Conservation (phyloP, 306 rosid species). For the Vigna angularis region DNA sequence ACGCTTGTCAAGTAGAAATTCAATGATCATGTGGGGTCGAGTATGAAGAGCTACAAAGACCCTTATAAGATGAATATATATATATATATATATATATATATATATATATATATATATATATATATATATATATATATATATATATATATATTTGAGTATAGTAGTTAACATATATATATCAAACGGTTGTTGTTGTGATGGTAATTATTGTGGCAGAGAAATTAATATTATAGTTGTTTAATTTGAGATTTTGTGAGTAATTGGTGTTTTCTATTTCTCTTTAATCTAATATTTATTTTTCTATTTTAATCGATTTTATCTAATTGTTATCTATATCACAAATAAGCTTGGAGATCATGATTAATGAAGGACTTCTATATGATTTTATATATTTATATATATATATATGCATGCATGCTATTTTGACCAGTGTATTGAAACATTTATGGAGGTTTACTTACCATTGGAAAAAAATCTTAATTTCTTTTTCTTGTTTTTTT, state of each 20-base stretch:
- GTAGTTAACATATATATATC: neutral
- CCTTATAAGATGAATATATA: neutral
- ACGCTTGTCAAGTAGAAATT: neutral
- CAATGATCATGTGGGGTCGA: neutral
- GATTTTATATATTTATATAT: neutral
- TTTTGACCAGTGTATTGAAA: too few species aligned
- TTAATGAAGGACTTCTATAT: neutral
- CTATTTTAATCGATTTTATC: neutral
- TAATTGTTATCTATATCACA: neutral
- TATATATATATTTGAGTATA: too few species aligned
- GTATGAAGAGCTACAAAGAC: neutral
- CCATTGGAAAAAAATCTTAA: too few species aligned
- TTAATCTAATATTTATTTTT: neutral
- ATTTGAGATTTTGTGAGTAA: neutral
- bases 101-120: neutral
- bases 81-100: too few species aligned
- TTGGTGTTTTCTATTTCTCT: neutral
- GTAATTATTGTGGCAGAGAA: neutral
- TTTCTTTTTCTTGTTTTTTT: too few species aligned
- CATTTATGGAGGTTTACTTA: too few species aligned
- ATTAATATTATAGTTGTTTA: neutral
- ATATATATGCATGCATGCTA: too few species aligned
- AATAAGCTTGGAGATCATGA: neutral
- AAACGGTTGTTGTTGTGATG: neutral
- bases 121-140: neutral